Evolutionary conservation across 106 monocot genomes (phyloP), one percentile per base, ranked within the genome.

Genomic region (Iris macrosiphon): DNA sequence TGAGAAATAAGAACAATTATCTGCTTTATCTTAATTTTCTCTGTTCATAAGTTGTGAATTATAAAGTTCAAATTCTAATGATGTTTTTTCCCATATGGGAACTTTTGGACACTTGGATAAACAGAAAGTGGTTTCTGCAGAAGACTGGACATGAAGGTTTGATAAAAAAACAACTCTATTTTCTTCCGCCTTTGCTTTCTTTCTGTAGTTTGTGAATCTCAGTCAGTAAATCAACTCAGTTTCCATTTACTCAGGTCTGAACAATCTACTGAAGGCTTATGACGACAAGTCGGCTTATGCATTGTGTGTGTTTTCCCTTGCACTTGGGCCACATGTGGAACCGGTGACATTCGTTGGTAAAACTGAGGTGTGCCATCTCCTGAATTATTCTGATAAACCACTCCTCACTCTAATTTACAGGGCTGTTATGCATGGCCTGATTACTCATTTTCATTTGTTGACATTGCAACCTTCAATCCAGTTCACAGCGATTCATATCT

Each of bases 251-350:
- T 6, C 45, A 93, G 93, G 93, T 47, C 61, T 93, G 49, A 93
- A 93, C 73, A 93, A 93, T 67, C 28, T 93, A 30, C 34, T 93
- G 20, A 68, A 51, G 60, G 93, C 88, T 44, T 93, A 88, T 68
- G 84, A 93, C 47, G 94, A 95, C 70, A 96, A 96, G 64, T 79
- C 95, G 34, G 95, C 95, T 28, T 96, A 83, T 86, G 95, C 95
- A 19, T 72, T 89, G 89, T 96, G 95, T 45, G 67, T 96, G 22
- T 96, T 96, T 61, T 96, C 95, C 65, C 89, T 96, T 71, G 75
- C 85, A 53, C 72, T 89, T 62, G 95, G 85, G 13, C 89, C 95
- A 40, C 26, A 50, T 58, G 45, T 44, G 0, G 85, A 96, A 46
- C 89, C 95, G 13, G 42, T 96, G 29, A 70, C 89, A 41, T 96